Percentiles rank a stretch among this genome's conserved stretches.
Conservation (phyloP, 2,329 filamentous ascomycete species). For the Alternaria infectoria region DNA sequence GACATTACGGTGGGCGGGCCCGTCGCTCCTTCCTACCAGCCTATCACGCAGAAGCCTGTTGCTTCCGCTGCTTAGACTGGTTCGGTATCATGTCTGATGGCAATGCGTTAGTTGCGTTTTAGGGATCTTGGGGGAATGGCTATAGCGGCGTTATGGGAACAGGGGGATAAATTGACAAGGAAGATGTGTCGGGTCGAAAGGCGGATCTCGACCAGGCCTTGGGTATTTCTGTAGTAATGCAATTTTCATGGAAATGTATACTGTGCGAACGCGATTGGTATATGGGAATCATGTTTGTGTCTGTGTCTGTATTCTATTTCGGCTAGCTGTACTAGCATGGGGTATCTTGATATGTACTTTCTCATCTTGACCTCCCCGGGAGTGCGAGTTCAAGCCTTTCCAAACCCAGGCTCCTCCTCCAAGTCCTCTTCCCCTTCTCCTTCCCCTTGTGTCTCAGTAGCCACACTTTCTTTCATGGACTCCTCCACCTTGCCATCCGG, state of each 20-base stretch:
- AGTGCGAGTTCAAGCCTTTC: conserved; percentile 28
- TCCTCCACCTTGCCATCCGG: conserved; percentile 19
- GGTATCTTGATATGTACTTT: background rate
- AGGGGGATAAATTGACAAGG: background rate
- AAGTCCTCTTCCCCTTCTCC: conserved; percentile 14
- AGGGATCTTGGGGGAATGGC: background rate
- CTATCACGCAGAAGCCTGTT: conserved; percentile 38
- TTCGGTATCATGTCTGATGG: background rate
- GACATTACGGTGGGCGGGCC: conserved; percentile 36
- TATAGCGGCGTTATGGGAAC: background rate
- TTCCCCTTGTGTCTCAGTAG: conserved; percentile 1
- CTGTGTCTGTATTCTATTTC: background rate
- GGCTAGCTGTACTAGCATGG: background rate
- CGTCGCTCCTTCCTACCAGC: conserved; percentile 42
- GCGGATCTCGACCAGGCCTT: background rate
- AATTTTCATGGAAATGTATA: background rate
- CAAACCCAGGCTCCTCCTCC: conserved; percentile 38
- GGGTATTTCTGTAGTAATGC: background rate
- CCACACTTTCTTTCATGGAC: conserved; percentile 23
- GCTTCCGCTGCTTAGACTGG: conserved; percentile 35
- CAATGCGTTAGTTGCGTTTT: background rate
- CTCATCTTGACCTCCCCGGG: background rate
- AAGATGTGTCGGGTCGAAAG: background rate
- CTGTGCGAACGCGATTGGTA: background rate
- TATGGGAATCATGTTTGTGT: background rate